A percentile compares a stretch with the other conserved stretches of the same genome.
Evolutionary conservation across 192 early-diverging fungal species (phyloP).

Genomic region (Phycomyces blakesleeanus): DNA sequence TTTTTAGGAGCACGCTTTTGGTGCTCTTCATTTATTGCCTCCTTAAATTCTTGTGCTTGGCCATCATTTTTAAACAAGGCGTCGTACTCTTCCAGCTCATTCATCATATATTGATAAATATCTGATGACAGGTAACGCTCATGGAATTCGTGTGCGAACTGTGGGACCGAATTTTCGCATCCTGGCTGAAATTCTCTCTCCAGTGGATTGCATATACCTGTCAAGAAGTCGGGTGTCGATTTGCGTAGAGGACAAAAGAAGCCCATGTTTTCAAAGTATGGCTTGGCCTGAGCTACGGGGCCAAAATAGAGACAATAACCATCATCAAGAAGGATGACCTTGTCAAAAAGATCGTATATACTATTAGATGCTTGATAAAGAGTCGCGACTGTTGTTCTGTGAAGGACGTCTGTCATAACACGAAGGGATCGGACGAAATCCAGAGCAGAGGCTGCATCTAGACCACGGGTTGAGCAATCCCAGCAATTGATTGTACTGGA

Average conservation of each 20-base stretch:
- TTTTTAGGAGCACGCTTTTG: constrained; percentile 43
- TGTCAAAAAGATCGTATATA: constrained; percentile 74
- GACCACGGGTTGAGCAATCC: constrained; percentile 67
- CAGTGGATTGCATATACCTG: constrained; percentile 60
- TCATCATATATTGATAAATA: constrained; percentile 36
- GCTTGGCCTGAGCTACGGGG: constrained; percentile 50
- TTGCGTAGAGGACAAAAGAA: constrained; percentile 60
- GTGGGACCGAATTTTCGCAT: constrained; percentile 52
- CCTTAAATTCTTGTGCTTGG: constrained; percentile 32
- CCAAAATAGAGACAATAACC: constrained; percentile 72
- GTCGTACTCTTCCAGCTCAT: constrained; percentile 43
- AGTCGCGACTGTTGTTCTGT: constrained; percentile 55
- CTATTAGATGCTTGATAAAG: constrained; percentile 74
- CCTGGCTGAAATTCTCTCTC: constrained; percentile 52
- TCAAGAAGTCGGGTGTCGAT: constrained; percentile 70
- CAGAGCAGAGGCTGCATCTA: constrained; percentile 78
- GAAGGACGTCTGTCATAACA: constrained; percentile 64
- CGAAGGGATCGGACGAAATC: constrained; percentile 76
- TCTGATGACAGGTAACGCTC: constrained; percentile 44
- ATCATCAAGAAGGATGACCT: constrained; percentile 59
- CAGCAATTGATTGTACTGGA: constrained; percentile 54
- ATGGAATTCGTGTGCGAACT: constrained; percentile 62
- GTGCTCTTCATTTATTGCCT: constrained; percentile 54
- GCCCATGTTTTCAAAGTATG: constrained; percentile 62
- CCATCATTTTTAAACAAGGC: constrained; percentile 20